Conservation (phyloP, 192 early-diverging fungal genomes). For the Obelidium mucronatum region DNA sequence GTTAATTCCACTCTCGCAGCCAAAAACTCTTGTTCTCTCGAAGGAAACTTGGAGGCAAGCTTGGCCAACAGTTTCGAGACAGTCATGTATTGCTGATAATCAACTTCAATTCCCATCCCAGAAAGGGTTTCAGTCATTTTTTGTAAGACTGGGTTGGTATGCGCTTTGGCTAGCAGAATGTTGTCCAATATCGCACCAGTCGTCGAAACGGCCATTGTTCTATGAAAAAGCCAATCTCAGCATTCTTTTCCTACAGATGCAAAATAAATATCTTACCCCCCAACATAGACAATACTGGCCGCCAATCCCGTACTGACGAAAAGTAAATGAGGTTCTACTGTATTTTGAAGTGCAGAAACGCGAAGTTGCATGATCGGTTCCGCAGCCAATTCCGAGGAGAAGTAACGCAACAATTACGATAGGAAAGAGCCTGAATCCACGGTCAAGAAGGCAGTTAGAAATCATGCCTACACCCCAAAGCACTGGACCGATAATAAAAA, state of each 20-base stretch:
- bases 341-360: conserved; percentile 74
- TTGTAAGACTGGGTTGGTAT: not conserved
- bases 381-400: conserved; percentile 74
- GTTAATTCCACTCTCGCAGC: conserved; percentile 15
- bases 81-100: no score
- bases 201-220: conserved; percentile 41
- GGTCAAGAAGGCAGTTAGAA: conserved; percentile 70
- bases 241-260: not conserved
- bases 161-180: conserved; percentile 4
- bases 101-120: not conserved
- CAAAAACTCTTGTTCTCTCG: not conserved
- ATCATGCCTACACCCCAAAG: conserved; percentile 67
- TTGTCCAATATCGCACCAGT: conserved; percentile 43
- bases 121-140: not conserved
- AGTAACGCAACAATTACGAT: conserved; percentile 70
- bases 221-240: no score
- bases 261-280: not conserved
- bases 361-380: conserved; percentile 77
- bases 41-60: not conserved
- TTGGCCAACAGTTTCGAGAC: no score
- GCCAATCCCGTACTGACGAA: conserved; percentile 66
- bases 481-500: conserved; percentile 66
- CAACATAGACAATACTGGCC: conserved; percentile 17
- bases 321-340: conserved; percentile 67
- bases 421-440: conserved; percentile 50